Evolutionary conservation across 306 rosid genomes (phyloP).

Genomic region (Carpinus viminea): DNA sequence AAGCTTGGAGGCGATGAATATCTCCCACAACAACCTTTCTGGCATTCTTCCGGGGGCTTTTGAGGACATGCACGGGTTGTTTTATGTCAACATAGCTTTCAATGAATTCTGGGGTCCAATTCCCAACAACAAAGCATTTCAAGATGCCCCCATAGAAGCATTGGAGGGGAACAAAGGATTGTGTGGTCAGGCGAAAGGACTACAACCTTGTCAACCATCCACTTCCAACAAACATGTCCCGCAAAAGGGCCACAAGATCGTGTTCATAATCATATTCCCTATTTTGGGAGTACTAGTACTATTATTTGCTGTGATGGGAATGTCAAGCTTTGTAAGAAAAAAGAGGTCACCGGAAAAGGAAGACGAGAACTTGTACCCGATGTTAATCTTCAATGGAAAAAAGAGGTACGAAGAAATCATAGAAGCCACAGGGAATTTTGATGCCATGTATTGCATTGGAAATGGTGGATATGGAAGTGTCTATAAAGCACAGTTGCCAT

Average conservation of each 20-base stretch:
- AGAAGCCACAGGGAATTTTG: conserved; percentile 28
- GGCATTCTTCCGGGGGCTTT: conserved; percentile 16
- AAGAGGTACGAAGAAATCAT: conserved; percentile 25
- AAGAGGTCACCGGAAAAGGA: neutral
- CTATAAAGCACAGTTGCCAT: conserved; percentile 18
- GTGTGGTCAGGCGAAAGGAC: conserved; percentile 15
- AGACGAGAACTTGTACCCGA: neutral
- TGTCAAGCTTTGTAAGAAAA: neutral
- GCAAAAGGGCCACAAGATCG: neutral
- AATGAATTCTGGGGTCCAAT: conserved; percentile 25
- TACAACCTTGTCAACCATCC: conserved; percentile 6
- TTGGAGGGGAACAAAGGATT: conserved; percentile 23
- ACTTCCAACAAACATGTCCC: neutral
- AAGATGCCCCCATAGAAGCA: neutral
- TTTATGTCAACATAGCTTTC: conserved; percentile 14
- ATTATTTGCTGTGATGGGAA: neutral
- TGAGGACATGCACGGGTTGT: conserved; percentile 4
- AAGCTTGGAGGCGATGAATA: conserved; percentile 9
- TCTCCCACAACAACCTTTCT: conserved; percentile 22
- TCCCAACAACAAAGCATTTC: conserved; percentile 18
- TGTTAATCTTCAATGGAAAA: conserved; percentile 19
- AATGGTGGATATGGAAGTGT: conserved; percentile 33
- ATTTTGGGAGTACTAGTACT: conserved; percentile 4
- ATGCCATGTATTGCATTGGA: conserved; percentile 27
- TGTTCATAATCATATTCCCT: conserved; percentile 3